A percentile compares a stretch with the other conserved stretches of the same genome.
Evolutionary conservation across 805 yeast species (phyloP).

Genomic region (Wickerhamomyces canadensis): DNA sequence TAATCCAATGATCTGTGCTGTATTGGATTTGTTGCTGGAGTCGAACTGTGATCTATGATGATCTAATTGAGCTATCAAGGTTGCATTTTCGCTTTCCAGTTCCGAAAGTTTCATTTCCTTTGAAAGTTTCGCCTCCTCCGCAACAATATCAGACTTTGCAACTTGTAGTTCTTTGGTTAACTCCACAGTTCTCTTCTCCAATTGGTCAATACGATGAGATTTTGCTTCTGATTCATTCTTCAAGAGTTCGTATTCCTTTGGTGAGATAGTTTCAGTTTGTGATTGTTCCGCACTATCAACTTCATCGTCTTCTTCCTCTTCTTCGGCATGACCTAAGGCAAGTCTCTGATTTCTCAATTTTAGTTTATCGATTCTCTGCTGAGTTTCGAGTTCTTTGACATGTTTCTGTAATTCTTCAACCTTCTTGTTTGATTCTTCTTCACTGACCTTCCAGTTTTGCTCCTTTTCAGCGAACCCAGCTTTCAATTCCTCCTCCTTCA

Average conservation of each 20-base stretch:
- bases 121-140: conserved; percentile 35
- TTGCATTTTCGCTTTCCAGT: conserved; percentile 64
- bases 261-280: conserved; percentile 4
- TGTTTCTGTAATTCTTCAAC: conserved; percentile 46
- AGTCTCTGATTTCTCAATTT: conserved; percentile 45
- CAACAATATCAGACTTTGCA: conserved; percentile 39
- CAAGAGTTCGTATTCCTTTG: conserved; percentile 51
- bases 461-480: conserved; percentile 70
- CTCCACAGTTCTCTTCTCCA: conserved; percentile 75
- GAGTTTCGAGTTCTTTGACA: conserved; percentile 62
- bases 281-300: conserved; percentile 15
- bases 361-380: conserved; percentile 14
- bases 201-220: conserved; percentile 58
- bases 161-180: conserved; percentile 59
- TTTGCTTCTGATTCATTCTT: conserved; percentile 70
- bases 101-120: conserved; percentile 42
- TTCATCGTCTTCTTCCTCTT: conserved; percentile 14
- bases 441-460: conserved; percentile 58
- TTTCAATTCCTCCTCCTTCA: conserved; percentile 65
- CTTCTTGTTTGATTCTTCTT: conserved; percentile 45
- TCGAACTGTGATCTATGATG: conserved; percentile 35
- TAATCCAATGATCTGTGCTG: conserved; percentile 15
- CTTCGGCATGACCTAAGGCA: conserved; percentile 33
- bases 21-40: conserved; percentile 18
- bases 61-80: conserved; percentile 52